Conservation (phyloP, 257 asterid species). For the Petunia axillaris region DNA sequence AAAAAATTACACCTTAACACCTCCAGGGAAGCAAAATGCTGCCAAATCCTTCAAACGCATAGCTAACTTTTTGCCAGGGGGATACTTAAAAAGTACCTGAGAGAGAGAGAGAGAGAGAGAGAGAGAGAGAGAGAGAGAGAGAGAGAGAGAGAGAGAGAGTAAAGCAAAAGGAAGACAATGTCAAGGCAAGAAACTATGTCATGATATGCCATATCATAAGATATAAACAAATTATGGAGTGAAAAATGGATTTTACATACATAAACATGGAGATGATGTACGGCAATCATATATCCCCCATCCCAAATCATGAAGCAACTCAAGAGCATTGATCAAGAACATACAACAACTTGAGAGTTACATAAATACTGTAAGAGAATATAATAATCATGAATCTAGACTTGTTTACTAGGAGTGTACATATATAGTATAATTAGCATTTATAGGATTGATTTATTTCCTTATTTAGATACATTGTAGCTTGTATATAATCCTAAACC, state of each 20-base stretch:
- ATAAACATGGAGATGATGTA: background rate
- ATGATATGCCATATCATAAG: background rate
- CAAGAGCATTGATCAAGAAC: background rate
- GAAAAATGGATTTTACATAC: slow-evolving; percentile 7
- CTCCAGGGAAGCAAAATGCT: slow-evolving; percentile 88
- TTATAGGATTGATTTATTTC: no score
- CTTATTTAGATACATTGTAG: no score
- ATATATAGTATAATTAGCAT: no score
- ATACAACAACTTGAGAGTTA: background rate
- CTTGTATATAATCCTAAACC: no score
- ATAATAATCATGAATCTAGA: no score
- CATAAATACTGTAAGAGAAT: no score
- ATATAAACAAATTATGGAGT: background rate
- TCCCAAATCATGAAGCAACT: slow-evolving; percentile 9
- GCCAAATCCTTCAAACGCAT: slow-evolving; percentile 75
- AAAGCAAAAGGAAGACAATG: background rate
- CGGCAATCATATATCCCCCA: background rate
- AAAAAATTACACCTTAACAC: slow-evolving; percentile 67
- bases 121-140: background rate
- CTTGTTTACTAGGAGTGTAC: no score
- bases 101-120: background rate
- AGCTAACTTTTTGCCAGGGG: slow-evolving; percentile 72
- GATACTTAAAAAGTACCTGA: slow-evolving; percentile 82
- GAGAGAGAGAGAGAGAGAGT: slow-evolving; percentile 2
- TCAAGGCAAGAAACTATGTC: slow-evolving; percentile 17